A percentile compares a stretch with the other conserved stretches of the same genome.
Conservation (phyloP, 148 eudicot species). For the Spergularia bocconei region DNA sequence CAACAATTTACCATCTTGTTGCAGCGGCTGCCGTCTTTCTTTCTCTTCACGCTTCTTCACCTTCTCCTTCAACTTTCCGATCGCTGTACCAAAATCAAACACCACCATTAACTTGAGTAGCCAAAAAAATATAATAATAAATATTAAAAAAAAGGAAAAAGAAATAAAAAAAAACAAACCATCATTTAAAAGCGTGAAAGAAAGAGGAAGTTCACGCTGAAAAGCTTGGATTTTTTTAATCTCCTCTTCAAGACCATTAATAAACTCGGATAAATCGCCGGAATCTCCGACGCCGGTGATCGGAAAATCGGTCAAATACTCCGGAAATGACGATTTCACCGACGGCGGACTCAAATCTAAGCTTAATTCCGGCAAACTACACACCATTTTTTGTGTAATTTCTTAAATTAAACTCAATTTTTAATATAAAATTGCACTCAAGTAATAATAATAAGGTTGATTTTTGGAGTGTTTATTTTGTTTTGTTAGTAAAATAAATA, state of each 20-base stretch:
- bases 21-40: background rate
- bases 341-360: slow-evolving; percentile 36
- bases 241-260: slow-evolving; percentile 43
- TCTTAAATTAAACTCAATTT: background rate
- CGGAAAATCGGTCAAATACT: slow-evolving; percentile 28
- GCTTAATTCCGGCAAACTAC: slow-evolving; percentile 28
- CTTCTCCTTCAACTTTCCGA: slow-evolving; percentile 46
- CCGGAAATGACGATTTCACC: slow-evolving; percentile 21
- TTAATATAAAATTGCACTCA: background rate
- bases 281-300: slow-evolving; percentile 18
- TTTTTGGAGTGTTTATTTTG: background rate
- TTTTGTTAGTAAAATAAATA: background rate
- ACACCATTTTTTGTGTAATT: slow-evolving; percentile 28
- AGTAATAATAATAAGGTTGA: background rate
- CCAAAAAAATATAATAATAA: background rate
- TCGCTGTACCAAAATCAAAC: slow-evolving; percentile 32
- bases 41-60: slow-evolving; percentile 18
- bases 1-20: slow-evolving; percentile 12
- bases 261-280: slow-evolving; percentile 23
- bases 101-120: background rate
- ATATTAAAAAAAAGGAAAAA: background rate
- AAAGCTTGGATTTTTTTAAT: slow-evolving; percentile 51
- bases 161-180: slow-evolving; percentile 34
- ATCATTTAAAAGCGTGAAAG: slow-evolving; percentile 44
- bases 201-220: slow-evolving; percentile 65